Conservation (phyloP, 805 yeast species). For the Cyberlindnera saturnus region DNA sequence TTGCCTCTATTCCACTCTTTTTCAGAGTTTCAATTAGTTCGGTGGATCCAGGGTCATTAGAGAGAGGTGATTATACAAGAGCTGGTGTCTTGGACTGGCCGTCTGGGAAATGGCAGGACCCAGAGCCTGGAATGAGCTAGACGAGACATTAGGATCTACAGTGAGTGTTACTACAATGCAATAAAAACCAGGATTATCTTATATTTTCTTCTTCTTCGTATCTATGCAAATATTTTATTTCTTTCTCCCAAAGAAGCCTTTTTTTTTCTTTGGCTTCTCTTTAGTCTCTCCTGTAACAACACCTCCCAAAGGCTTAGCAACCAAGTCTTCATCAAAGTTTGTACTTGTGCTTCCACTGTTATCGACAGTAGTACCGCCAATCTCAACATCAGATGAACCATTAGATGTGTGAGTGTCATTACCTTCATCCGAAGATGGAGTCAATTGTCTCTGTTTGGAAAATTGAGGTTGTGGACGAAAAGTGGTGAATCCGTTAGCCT, state of each 20-base stretch:
- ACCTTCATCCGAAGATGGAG: slow-evolving; percentile 4
- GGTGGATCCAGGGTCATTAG: slow-evolving; percentile 26
- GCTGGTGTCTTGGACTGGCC: slow-evolving; percentile 62
- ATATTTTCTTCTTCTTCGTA: too few species aligned
- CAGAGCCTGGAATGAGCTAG: slow-evolving; percentile 47
- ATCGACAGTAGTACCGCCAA: slow-evolving; percentile 1
- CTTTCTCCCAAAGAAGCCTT: slow-evolving; percentile 15
- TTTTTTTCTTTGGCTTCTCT: slow-evolving; percentile 14
- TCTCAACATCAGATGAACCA: neutral
- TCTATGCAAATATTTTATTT: neutral
- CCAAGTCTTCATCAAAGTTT: slow-evolving; percentile 2
- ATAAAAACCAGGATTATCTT: neutral
- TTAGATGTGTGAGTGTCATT: neutral
- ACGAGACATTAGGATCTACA: neutral
- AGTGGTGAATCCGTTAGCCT: neutral
- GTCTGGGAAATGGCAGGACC: slow-evolving; percentile 43
- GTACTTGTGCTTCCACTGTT: slow-evolving; percentile 6
- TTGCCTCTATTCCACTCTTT: slow-evolving; percentile 34
- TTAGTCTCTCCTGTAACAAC: slow-evolving; percentile 4
- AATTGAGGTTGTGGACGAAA: slow-evolving; percentile 3
- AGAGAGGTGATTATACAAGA: slow-evolving; percentile 56
- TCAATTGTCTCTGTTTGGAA: slow-evolving; percentile 1
- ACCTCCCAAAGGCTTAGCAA: slow-evolving; percentile 8
- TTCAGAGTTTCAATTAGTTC: slow-evolving; percentile 48
- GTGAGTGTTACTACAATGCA: neutral